Conservation (phyloP, 208 protist genomes). For the Chromosphaera perkinsii region DNA sequence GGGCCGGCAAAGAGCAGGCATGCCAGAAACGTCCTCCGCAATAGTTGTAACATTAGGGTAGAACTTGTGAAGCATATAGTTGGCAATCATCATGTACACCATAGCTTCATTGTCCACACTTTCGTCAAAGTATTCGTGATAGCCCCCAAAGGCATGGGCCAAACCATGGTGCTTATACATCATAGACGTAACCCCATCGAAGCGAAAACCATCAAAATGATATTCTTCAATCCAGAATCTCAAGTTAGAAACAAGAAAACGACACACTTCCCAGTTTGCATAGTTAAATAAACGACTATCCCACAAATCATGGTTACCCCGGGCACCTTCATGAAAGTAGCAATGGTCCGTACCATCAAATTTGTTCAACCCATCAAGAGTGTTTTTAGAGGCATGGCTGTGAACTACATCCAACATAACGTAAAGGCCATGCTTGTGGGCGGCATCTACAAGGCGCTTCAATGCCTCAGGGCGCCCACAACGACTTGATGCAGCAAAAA, state of each 20-base stretch:
- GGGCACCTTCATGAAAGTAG: conserved; percentile 49
- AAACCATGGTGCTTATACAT: conserved; percentile 76
- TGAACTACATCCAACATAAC: conserved; percentile 81
- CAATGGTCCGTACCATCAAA: conserved; percentile 72
- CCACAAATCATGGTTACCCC: conserved; percentile 48
- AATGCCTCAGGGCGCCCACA: conserved; percentile 70
- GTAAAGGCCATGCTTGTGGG: conserved; percentile 54
- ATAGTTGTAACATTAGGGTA: conserved; percentile 53
- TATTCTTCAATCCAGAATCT: conserved; percentile 59
- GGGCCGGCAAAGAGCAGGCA: conserved; percentile 63
- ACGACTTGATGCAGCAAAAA: conserved; percentile 70
- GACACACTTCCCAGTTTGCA: conserved; percentile 62
- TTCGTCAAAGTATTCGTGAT: conserved; percentile 69
- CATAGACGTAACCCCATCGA: conserved; percentile 83
- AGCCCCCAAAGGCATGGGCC: conserved; percentile 22
- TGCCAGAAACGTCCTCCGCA: conserved; percentile 54
- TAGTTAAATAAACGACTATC: conserved; percentile 77
- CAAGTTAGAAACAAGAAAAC: conserved; percentile 75
- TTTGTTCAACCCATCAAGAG: conserved; percentile 70
- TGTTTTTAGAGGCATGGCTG: conserved; percentile 71
- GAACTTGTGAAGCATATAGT: conserved; percentile 43
- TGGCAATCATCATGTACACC: conserved; percentile 63
- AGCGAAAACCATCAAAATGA: conserved; percentile 80
- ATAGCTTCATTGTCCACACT: conserved; percentile 64
- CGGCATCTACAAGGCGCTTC: conserved; percentile 68